Base-by-base conservation (phyloP, 805 yeast genomes). In the Komagataella phaffii region DNA sequence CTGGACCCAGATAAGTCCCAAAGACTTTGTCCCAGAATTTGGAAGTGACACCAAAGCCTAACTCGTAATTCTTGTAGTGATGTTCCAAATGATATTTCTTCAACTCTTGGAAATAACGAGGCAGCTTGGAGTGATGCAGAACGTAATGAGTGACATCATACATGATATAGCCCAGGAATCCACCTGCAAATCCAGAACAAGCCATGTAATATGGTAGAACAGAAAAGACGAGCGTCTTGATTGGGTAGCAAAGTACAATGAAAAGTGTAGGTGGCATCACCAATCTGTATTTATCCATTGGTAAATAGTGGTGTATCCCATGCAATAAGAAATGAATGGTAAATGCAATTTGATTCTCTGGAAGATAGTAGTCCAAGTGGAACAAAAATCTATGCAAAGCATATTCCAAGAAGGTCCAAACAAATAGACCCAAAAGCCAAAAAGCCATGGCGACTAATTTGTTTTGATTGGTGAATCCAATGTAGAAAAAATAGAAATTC, bases 191-290 rank as follows among this genome's bases (percentile, higher is more conserved):
- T 0, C 93, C 95, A 3, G 90, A 81, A 68, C 95, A 85, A 4
- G 96, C 97, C 74, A 76, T 72, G 68, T 88, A 77, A 66, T 74
- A 85, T 51, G 97, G 95, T 59, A 93, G 75, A 6, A 89, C 55
- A 3, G 71, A 64, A 62, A 89, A 93, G 17, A 93, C 93, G 51
- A 87, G 66, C 57, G 71, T 79, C 70, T 86, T 87, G 67, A 93
- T 77, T 48, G 99, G 99, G 45, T 74, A 77, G 49, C 88, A 81
- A 56, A 93, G 70, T 2, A 77, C 67, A 14, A 83, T 56, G 56
- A 91, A 83, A 62, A 93, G 71, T 0, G 97, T 75, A 49, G 99
- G 99, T 2, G 99, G 99, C 86, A 93, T 85, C 44, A 93, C 99
- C 61, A 93, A 77, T 64, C 99, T 81, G 65, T 80, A 73, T 54